These are phyloP conservation scores for Arthrobotrys iridis DNA, from an alignment of 2,329 filamentous ascomycete genomes.

Conservation along the genomic window DNA sequence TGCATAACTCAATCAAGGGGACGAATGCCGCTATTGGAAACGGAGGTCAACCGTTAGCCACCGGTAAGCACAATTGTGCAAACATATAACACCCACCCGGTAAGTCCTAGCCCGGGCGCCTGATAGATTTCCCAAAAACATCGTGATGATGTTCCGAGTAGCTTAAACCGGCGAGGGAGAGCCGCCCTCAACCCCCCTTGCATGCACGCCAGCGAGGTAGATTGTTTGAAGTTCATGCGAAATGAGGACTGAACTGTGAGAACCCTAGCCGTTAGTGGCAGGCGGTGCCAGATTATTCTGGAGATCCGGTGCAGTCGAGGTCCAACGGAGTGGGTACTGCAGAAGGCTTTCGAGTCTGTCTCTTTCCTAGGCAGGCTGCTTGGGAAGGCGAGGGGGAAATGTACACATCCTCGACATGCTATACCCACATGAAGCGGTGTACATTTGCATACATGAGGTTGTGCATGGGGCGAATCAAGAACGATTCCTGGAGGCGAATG, in stretches of 20 bases:
- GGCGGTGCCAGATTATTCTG: constrained; percentile 38
- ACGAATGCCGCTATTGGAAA: constrained; percentile 18
- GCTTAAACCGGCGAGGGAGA: constrained; percentile 32
- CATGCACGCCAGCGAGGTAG: constrained; percentile 35
- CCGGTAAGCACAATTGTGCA: constrained; percentile 12
- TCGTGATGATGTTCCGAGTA: constrained; percentile 13
- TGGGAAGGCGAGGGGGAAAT: constrained; percentile 7
- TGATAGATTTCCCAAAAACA: neutral
- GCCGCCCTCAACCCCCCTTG: constrained; percentile 30
- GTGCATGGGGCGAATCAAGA: constrained; percentile 27
- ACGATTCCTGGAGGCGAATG: constrained; percentile 20
- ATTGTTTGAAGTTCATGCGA: constrained; percentile 44
- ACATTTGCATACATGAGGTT: neutral
- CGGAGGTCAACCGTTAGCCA: constrained; percentile 36
- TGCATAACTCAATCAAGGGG: too few species aligned
- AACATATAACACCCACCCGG: too few species aligned
- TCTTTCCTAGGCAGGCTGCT: constrained; percentile 1
- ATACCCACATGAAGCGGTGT: neutral
- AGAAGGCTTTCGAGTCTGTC: neutral
- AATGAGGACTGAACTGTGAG: constrained; percentile 15
- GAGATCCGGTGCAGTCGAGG: constrained; percentile 4
- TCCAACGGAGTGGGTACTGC: constrained; percentile 6
- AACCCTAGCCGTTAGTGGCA: constrained; percentile 47
- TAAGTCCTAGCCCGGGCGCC: constrained; percentile 22
- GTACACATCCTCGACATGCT: constrained; percentile 1